These are phyloP conservation scores for Chlorella sp. DNA, from an alignment of 139 green algal genomes.

Conservation along the genomic window DNA sequence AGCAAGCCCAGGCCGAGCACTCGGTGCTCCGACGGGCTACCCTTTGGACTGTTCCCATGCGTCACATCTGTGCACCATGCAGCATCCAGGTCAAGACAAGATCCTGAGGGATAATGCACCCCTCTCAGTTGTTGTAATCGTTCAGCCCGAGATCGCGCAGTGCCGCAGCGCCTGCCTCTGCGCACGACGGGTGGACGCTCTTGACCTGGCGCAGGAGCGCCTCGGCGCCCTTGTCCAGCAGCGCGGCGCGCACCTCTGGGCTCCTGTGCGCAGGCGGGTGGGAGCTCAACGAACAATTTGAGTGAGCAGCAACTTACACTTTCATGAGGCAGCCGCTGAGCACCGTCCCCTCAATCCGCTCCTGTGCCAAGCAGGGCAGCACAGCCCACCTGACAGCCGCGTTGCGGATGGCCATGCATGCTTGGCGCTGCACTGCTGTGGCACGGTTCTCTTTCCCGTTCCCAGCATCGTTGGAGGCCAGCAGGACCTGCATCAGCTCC, in stretches of 20 bases:
- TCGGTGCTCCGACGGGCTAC: too few species aligned
- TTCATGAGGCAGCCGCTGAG: neutral
- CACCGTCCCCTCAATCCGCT: neutral
- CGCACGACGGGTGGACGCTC: slow-evolving; percentile 41
- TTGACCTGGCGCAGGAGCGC: slow-evolving; percentile 65
- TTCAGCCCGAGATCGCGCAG: slow-evolving; percentile 86
- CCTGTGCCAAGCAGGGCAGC: too few species aligned
- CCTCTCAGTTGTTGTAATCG: slow-evolving; percentile 70
- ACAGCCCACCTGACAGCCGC: slow-evolving; percentile 60
- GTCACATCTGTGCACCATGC: too few species aligned
- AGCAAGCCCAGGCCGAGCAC: too few species aligned
- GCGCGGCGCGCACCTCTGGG: slow-evolving; percentile 63
- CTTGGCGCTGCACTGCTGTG: slow-evolving; percentile 56
- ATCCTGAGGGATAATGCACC: too few species aligned
- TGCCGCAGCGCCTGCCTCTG: slow-evolving; percentile 81
- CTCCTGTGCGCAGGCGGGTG: slow-evolving; percentile 39
- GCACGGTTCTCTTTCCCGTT: slow-evolving; percentile 15
- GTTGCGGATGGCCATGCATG: slow-evolving; percentile 83
- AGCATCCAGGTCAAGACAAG: too few species aligned
- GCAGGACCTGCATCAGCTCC: slow-evolving; percentile 37
- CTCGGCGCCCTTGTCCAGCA: slow-evolving; percentile 72
- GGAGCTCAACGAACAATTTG: neutral
- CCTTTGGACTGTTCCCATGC: too few species aligned
- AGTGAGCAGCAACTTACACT: neutral
- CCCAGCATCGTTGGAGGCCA: neutral